phyloP scores from a whole-genome alignment of 306 rosid genomes.

The Vigna angularis region DNA sequence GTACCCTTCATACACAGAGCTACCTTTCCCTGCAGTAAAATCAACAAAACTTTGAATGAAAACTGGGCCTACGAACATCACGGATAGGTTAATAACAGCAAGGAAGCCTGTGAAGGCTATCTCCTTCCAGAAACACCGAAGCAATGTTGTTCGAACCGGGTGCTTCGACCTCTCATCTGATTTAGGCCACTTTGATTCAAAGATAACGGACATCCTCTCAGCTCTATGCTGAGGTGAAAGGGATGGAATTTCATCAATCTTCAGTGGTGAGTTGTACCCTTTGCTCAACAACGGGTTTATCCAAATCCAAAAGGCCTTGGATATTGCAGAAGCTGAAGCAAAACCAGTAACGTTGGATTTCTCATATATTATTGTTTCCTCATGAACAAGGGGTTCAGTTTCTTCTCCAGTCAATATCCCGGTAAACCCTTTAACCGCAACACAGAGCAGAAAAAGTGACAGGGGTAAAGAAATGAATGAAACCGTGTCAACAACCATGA shows the following conservation, averaged over 20 bases:
- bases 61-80: constrained; percentile 81
- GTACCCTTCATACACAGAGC: constrained; percentile 83
- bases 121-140: constrained; percentile 86
- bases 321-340: constrained; percentile 80
- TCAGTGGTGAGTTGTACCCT: constrained; percentile 75
- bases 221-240: constrained; percentile 85
- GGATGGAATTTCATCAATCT: constrained; percentile 68
- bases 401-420: constrained; percentile 57
- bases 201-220: constrained; percentile 66
- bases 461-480: constrained; percentile 67
- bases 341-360: constrained; percentile 65
- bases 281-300: constrained; percentile 82
- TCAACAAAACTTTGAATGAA: constrained; percentile 80
- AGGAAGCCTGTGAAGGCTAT: constrained; percentile 76
- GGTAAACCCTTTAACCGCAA: constrained; percentile 69
- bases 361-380: constrained; percentile 47
- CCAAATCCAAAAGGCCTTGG: constrained; percentile 91
- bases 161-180: constrained; percentile 65
- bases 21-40: constrained; percentile 81
- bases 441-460: constrained; percentile 58
- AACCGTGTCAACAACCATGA: constrained; percentile 65
- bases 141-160: constrained; percentile 79
- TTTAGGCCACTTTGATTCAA: constrained; percentile 87
- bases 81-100: constrained; percentile 68
- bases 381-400: constrained; percentile 28